Evolutionary conservation across 306 rosid genomes (phyloP), one percentile per base, ranked within the genome.

Genomic region (Echinosophora koreensis): DNA sequence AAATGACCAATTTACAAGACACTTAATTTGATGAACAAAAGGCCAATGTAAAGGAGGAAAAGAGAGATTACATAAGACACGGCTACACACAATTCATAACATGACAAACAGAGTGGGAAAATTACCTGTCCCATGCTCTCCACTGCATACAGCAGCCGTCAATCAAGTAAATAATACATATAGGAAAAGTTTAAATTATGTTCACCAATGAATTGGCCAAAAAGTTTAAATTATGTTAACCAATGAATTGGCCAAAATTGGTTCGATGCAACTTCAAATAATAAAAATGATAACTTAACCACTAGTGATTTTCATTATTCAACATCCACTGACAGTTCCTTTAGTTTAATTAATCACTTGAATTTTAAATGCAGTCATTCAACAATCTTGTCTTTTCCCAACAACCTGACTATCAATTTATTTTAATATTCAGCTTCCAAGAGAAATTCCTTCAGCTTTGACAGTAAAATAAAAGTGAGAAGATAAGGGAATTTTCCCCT

Each of bases 351-450:
- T 56, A 18, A 18, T 68, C 58, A 41, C 17, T 50, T 76, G 46
- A 64, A 52, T 22, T 76, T 70, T 42, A 70, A 15, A 73, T 56
- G 77, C 67, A 61, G 69, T 28, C 52, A 51, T 54, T 77, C 22
- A 38, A 37, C 42, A 55, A 65, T 71, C 34, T 30, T 71, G 34
- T 42, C 57, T 3, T 44, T 76, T 27, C 32, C 28, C 74, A 58
- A 42, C 47, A 42, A 27, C 49, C 13, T 54, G 46, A 52, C 42
- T 46, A 63, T 5, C 54, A 13, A 56, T 46, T 57, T n/a, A 68
- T 41, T 51, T 51, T 27, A 32, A 51, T 41, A 56, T 77, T 49
- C 57, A 71, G 37, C 39, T 71, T 47, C 51, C 69, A 64, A 49
- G 58, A 56, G 61, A 67, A 37, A 66, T 60, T n/a, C 7, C 6